Conservation (phyloP, 495 filamentous ascomycete species). For the Penicillium paxilli region DNA sequence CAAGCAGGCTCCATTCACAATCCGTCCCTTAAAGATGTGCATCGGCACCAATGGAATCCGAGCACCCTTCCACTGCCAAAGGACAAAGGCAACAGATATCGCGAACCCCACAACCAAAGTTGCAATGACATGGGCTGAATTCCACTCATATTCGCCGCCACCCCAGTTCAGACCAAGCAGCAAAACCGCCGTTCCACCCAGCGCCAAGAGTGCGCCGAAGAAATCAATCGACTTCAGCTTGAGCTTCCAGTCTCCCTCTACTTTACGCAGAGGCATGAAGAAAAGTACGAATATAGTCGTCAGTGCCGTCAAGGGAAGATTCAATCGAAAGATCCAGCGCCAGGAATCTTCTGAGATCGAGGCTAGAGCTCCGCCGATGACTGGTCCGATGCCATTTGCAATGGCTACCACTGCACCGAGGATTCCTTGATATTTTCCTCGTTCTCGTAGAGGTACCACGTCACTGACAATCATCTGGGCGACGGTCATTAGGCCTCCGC, state of each 20-base stretch:
- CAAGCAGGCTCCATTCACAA: slow-evolving; percentile 52
- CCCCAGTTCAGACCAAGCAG: slow-evolving; percentile 53
- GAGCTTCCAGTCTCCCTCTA: slow-evolving; percentile 48
- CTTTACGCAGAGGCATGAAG: slow-evolving; percentile 50
- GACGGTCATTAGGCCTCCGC: slow-evolving; percentile 56
- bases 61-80: slow-evolving; percentile 50
- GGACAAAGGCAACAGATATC: slow-evolving; percentile 43
- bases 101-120: slow-evolving; percentile 47
- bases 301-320: slow-evolving; percentile 46
- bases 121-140: slow-evolving; percentile 47
- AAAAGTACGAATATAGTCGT: slow-evolving; percentile 51
- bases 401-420: slow-evolving; percentile 55
- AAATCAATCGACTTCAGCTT: slow-evolving; percentile 54
- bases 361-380: slow-evolving; percentile 54
- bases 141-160: slow-evolving; percentile 51
- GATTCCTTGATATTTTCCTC: slow-evolving; percentile 62
- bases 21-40: slow-evolving; percentile 49
- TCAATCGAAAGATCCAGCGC: slow-evolving; percentile 59
- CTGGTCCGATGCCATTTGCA: slow-evolving; percentile 54
- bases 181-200: slow-evolving; percentile 47
- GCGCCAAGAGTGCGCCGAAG: slow-evolving; percentile 34
- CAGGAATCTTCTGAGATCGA: slow-evolving; percentile 41
- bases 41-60: slow-evolving; percentile 34
- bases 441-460: slow-evolving; percentile 52
- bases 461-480: slow-evolving; percentile 57